These are phyloP conservation scores for Phytophthora pisi DNA, from an alignment of 352 stramenopile genomes.

Conservation along the genomic window DNA sequence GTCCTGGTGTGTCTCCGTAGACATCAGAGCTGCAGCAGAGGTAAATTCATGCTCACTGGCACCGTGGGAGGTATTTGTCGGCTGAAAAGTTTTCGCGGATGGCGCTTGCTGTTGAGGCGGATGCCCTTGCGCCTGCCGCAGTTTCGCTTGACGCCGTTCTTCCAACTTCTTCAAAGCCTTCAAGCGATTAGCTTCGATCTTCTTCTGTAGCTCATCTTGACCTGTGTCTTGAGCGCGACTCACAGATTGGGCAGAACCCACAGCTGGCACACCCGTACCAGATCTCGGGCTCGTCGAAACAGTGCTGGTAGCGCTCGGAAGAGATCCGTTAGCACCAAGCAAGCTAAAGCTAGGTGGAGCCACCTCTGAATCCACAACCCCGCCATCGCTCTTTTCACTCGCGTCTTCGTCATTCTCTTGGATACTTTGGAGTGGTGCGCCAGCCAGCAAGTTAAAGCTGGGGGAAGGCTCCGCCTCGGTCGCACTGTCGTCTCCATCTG, in stretches of 20 bases:
- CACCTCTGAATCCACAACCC: constrained; percentile 4
- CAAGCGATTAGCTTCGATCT: constrained; percentile 74
- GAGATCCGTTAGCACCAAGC: constrained; percentile 4
- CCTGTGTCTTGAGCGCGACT: neutral
- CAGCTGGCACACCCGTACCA: neutral
- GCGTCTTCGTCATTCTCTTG: constrained; percentile 13
- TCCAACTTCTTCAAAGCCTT: constrained; percentile 67
- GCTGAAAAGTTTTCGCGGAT: neutral
- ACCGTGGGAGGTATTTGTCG: neutral
- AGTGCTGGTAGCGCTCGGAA: constrained; percentile 4
- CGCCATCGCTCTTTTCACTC: neutral
- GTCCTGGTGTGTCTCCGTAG: constrained; percentile 7
- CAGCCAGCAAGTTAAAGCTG: constrained; percentile 36
- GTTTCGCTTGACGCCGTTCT: constrained; percentile 38
- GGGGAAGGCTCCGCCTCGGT: constrained; percentile 27
- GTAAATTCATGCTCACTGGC: constrained; percentile 2
- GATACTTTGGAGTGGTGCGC: constrained; percentile 4
- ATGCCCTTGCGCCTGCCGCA: constrained; percentile 15
- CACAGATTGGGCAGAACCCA: neutral
- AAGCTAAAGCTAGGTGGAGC: constrained; percentile 29
- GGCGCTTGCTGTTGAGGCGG: constrained; percentile 1
- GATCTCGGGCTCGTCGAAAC: neutral
- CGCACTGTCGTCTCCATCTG: constrained; percentile 21
- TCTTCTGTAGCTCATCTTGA: constrained; percentile 38
- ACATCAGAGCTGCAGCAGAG: constrained; percentile 12